phyloP scores from a whole-genome alignment of 768 basidiomycete genomes.

The Guyanaporus albipodus region DNA sequence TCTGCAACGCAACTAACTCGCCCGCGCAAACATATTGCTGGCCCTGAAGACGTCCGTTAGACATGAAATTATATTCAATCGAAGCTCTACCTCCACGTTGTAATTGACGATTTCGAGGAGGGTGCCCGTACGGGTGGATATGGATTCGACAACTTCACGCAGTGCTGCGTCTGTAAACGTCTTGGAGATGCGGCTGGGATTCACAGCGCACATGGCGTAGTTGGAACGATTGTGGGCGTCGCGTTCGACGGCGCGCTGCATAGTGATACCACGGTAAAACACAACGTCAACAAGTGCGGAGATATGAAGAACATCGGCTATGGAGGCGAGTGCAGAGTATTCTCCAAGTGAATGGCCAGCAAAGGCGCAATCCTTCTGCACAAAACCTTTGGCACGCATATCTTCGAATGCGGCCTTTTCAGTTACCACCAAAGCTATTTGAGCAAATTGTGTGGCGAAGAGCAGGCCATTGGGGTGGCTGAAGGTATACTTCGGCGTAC shows the following conservation, averaged over 20 bases:
- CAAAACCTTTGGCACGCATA: constrained; percentile 93
- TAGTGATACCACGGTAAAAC: constrained; percentile 99
- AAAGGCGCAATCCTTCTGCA: constrained; percentile 89
- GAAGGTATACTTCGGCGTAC: constrained; percentile 98
- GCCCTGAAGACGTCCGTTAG: constrained; percentile 49
- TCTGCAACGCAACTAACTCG: constrained; percentile 88
- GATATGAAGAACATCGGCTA: constrained; percentile 94
- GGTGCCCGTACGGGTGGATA: constrained; percentile 68
- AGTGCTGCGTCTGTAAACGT: constrained; percentile 93
- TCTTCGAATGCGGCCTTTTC: constrained; percentile 99
- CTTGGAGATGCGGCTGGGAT: constrained; percentile 91
- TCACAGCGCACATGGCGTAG: constrained; percentile 99
- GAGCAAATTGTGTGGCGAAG: constrained; percentile 97
- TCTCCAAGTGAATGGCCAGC: constrained; percentile 98
- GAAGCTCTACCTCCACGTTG: constrained; percentile 71
- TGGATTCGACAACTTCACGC: constrained; percentile 94
- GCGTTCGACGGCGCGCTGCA: constrained; percentile 98
- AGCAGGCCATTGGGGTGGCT: constrained; percentile 92
- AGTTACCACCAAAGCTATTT: constrained; percentile 96
- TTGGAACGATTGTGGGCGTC: constrained; percentile 90
- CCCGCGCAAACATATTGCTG: constrained; percentile 99
- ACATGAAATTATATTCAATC: background rate
- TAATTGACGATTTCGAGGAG: constrained; percentile 98
- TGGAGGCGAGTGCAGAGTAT: constrained; percentile 96
- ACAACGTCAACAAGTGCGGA: constrained; percentile 96